Evolutionary conservation across 2,329 filamentous ascomycete species (phyloP), one percentile per base, ranked within the genome.

Genomic region (Akanthomyces muscarius): DNA sequence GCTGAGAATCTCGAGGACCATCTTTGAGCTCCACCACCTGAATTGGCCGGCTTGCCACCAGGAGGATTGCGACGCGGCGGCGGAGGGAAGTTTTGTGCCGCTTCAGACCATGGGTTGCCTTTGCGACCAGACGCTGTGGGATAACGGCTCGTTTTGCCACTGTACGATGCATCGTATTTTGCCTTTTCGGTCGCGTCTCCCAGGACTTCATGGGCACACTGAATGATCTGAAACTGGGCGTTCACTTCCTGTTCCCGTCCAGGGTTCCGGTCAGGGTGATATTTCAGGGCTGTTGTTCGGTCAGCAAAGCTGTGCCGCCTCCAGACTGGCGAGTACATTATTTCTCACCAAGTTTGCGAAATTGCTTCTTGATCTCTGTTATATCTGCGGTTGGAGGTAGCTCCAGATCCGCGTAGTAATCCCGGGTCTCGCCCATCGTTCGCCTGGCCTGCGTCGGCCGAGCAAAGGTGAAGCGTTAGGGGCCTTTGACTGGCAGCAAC

Each of bases 211-310:
- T 96, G 88, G 25, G 92, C 92, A 5, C 89, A 86, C 75, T 96
- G 91, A 55, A 97, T 96, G 56, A 88, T 85, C 74, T 96, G 90
- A 71, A 97, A 97, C 71, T 91, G 90, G 38, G 89, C 82, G 67
- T 90, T 91, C 71, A 89, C 89, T 71, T 94, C 91, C 63, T 85
- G 77, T 76, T 96, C 92, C 71, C 85, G 86, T 58, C 92, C 92
- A 13, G 89, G 91, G 71, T 97, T 96, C 64, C 92, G 89, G 73
- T 97, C 92, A 8, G 92, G 92, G 71, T 97, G 92, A 71, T 90
- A 96, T 74, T 90, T 90, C 53, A 96, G 80, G 54, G 92, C 92
- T 92, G 63, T 8, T 23, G 5, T 4, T 28, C 13, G 6, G 67
- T 78, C 66, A 75, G 71, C 52, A 65, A n/a, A 57, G 33, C 47